phyloP scores from a whole-genome alignment of 2,329 filamentous ascomycete species.

The Paecilomyces sp. region DNA sequence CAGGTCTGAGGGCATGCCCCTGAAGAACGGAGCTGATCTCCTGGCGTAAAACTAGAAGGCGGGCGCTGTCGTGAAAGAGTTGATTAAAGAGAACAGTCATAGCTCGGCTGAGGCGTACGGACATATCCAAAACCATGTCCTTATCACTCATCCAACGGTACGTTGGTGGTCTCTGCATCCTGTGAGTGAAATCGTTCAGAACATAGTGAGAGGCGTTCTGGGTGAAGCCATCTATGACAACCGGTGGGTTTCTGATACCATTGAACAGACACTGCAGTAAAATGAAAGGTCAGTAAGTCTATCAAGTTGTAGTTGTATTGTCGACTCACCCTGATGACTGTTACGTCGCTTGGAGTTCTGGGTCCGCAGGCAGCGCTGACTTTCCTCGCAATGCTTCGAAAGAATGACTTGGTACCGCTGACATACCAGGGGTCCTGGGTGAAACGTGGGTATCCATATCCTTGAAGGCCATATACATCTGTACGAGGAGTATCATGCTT shows the following conservation, averaged over 20 bases:
- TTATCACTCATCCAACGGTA: neutral
- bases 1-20: neutral
- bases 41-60: neutral
- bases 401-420: neutral
- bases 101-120: neutral
- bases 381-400: neutral
- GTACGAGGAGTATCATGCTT: neutral
- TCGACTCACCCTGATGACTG: neutral
- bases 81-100: neutral
- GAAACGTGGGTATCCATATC: neutral
- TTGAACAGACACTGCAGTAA: neutral
- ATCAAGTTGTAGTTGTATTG: neutral
- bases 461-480: neutral
- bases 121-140: neutral
- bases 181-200: neutral
- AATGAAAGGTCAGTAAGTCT: neutral
- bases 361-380: neutral
- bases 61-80: neutral
- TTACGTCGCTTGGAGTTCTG: neutral
- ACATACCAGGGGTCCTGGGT: neutral
- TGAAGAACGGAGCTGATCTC: neutral
- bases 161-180: neutral
- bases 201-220: neutral
- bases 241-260: neutral
- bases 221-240: neutral